These are phyloP conservation scores for Saccharomycopsis sp. DNA, from an alignment of 805 yeast genomes.

Conservation along the genomic window DNA sequence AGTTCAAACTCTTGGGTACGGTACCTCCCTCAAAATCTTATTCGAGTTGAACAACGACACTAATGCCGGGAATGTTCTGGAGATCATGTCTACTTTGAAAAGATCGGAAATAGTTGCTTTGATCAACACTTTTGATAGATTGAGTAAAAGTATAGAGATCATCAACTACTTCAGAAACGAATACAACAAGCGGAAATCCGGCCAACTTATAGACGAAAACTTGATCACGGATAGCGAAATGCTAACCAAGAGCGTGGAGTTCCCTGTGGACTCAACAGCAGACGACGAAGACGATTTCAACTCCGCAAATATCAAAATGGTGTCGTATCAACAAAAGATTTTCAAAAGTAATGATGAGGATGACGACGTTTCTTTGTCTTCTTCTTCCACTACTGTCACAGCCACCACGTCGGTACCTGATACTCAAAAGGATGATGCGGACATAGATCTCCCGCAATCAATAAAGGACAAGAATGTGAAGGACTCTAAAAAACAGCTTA, in stretches of 20 bases:
- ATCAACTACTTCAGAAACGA: constrained; percentile 49
- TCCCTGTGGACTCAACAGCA: neutral
- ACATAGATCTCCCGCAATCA: constrained; percentile 11
- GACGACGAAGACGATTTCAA: neutral
- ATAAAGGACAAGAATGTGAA: constrained; percentile 13
- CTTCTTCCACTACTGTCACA: neutral
- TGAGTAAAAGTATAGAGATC: constrained; percentile 76
- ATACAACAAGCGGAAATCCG: neutral
- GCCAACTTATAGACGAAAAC: neutral
- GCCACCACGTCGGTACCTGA: neutral
- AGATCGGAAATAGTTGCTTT: constrained; percentile 85
- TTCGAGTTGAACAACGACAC: constrained; percentile 65
- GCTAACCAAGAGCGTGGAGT: neutral
- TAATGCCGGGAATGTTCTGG: constrained; percentile 36
- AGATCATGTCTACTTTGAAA: constrained; percentile 45
- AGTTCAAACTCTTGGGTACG: constrained; percentile 94
- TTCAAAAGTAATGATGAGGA: constrained; percentile 6
- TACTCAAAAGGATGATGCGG: neutral
- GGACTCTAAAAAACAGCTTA: constrained; percentile 12
- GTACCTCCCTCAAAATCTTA: constrained; percentile 86
- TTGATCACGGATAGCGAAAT: neutral
- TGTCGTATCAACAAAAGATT: constrained; percentile 20
- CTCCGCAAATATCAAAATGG: constrained; percentile 8
- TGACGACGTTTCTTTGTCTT: neutral
- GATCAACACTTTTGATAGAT: constrained; percentile 85